These are phyloP conservation scores for Rhizopogon roseolus DNA, from an alignment of 768 basidiomycete genomes.

Conservation along the genomic window DNA sequence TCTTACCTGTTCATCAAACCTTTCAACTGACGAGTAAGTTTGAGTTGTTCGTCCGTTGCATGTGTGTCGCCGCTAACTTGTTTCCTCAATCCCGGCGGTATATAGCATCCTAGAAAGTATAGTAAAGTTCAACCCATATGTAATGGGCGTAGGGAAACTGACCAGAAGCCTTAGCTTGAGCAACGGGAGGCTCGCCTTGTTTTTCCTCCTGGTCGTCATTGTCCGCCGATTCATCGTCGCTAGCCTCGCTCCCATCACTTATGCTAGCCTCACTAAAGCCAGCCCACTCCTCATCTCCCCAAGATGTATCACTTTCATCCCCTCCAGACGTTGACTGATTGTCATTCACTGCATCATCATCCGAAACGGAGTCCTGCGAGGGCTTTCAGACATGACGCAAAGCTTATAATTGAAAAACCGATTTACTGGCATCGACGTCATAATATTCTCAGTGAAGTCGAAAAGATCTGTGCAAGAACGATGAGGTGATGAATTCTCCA, in stretches of 20 bases:
- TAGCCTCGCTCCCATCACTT: constrained; percentile 16
- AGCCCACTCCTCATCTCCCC: constrained; percentile 33
- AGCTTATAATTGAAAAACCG: neutral
- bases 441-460: constrained; percentile 37
- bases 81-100: constrained; percentile 78
- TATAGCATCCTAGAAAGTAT: constrained; percentile 44
- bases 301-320: neutral
- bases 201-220: neutral
- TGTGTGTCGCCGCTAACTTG: constrained; percentile 32
- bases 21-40: constrained; percentile 74
- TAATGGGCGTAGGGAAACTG: neutral
- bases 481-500: neutral
- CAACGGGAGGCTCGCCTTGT: neutral
- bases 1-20: constrained; percentile 81
- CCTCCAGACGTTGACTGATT: neutral
- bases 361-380: neutral
- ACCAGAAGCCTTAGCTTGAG: neutral
- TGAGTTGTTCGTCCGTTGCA: constrained; percentile 36
- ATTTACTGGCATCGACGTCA: neutral
- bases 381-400: neutral
- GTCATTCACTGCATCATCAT: neutral
- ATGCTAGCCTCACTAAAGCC: constrained; percentile 22
- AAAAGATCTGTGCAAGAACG: constrained; percentile 41
- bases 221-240: constrained; percentile 2
- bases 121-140: neutral